Percentiles rank a stretch among this genome's conserved stretches.
These are phyloP conservation scores for Russula griseocarnosa DNA, from an alignment of 768 basidiomycete genomes.

Conservation along the genomic window DNA sequence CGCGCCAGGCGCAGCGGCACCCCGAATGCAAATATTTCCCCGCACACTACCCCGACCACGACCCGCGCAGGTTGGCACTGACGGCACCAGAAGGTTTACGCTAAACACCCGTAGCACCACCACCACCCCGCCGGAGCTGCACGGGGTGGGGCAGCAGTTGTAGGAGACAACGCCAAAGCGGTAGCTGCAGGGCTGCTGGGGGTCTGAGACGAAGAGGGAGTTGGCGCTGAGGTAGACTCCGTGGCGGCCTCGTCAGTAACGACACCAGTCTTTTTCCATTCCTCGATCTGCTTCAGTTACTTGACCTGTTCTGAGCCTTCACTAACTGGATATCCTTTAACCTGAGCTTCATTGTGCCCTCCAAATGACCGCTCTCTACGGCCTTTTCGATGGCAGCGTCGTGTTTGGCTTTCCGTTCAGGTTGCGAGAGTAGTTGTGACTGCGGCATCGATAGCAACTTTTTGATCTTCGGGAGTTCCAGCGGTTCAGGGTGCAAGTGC, in stretches of 20 bases:
- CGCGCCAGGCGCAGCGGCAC: slow-evolving; percentile 19
- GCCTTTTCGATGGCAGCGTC: slow-evolving; percentile 59
- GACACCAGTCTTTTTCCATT: slow-evolving; percentile 50
- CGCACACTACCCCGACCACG: slow-evolving; percentile 24
- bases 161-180: slow-evolving; percentile 32
- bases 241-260: slow-evolving; percentile 32
- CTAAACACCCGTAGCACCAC: background rate
- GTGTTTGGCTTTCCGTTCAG: slow-evolving; percentile 45
- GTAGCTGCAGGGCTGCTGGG: slow-evolving; percentile 29
- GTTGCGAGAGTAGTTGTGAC: slow-evolving; percentile 48
- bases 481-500: slow-evolving; percentile 27
- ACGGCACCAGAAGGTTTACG: slow-evolving; percentile 15
- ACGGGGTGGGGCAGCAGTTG: slow-evolving; percentile 28
- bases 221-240: background rate
- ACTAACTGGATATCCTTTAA: slow-evolving; percentile 71
- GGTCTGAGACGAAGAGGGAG: slow-evolving; percentile 21
- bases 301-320: slow-evolving; percentile 57
- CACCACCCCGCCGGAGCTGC: background rate
- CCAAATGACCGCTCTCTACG: slow-evolving; percentile 64
- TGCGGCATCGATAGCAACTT: slow-evolving; percentile 49
- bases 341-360: slow-evolving; percentile 56
- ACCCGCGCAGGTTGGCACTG: slow-evolving; percentile 16
- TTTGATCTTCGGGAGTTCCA: slow-evolving; percentile 32
- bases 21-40: slow-evolving; percentile 22
- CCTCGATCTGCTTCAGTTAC: slow-evolving; percentile 56